Evolutionary conservation across 495 filamentous ascomycete species (phyloP).

Genomic region (Aspergillus hancockii): DNA sequence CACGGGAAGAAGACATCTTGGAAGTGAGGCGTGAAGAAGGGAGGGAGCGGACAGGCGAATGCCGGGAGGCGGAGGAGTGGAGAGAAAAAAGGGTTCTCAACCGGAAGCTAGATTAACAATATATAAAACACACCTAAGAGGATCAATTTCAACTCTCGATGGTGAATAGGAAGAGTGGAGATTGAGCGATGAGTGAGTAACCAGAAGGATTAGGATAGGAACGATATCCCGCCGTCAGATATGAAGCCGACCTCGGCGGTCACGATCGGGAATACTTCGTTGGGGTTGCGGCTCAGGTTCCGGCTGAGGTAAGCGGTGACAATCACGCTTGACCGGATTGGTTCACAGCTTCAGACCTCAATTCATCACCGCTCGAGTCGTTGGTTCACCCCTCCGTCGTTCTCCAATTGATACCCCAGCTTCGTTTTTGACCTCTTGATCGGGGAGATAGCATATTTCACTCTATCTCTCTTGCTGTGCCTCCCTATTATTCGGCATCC

Average conservation of each 20-base stretch:
- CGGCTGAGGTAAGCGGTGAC: constrained; percentile 40
- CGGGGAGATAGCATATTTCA: not conserved
- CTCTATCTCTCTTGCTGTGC: not conserved
- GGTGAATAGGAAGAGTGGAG: not conserved
- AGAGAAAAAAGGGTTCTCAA: constrained; percentile 3
- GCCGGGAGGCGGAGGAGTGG: constrained; percentile 14
- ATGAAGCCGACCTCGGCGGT: constrained; percentile 16
- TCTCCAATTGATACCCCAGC: constrained; percentile 9
- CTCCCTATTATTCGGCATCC: not conserved
- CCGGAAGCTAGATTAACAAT: not conserved
- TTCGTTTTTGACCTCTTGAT: not conserved
- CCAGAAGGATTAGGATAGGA: not conserved
- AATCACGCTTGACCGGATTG: constrained; percentile 31
- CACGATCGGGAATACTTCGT: constrained; percentile 11
- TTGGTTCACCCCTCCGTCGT: not conserved
- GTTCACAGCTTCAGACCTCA: constrained; percentile 15
- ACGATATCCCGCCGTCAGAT: not conserved
- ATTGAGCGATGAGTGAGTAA: not conserved
- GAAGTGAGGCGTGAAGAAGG: constrained; percentile 9
- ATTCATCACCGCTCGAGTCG: not conserved
- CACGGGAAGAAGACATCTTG: constrained; percentile 47
- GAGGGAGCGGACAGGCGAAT: constrained; percentile 24
- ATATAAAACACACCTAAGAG: not conserved
- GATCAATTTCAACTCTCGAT: not conserved
- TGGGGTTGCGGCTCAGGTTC: constrained; percentile 25